phyloP scores from a whole-genome alignment of 805 yeast genomes.

The Cyberlindnera sargentensis region DNA sequence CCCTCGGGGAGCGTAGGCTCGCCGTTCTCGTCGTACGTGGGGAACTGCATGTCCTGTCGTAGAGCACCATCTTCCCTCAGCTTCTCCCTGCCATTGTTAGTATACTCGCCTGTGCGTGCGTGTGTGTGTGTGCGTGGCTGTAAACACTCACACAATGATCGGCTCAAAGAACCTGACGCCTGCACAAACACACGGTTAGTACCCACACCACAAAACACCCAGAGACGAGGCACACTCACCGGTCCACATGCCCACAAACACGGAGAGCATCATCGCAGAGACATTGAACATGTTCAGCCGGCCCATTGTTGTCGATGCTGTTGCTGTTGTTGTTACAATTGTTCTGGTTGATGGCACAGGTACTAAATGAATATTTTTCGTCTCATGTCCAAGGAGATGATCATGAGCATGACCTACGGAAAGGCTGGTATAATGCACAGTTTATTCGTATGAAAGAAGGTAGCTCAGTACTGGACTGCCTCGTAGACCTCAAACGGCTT shows the following conservation, averaged over 20 bases:
- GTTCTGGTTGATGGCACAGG: neutral
- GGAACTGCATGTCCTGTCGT: constrained; percentile 52
- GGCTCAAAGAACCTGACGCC: constrained; percentile 73
- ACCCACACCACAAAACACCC: neutral
- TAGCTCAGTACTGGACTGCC: constrained; percentile 11
- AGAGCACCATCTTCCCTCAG: constrained; percentile 59
- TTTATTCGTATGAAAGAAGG: neutral
- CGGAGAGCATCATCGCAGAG: constrained; percentile 19
- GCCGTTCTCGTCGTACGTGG: constrained; percentile 44
- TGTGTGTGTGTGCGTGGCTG: neutral
- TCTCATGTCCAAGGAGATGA: no score
- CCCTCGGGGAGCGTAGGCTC: constrained; percentile 24
- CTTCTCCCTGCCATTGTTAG: constrained; percentile 39
- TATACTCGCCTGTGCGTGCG: neutral
- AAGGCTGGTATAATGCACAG: no score
- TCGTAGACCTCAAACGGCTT: constrained; percentile 24
- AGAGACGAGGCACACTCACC: constrained; percentile 21
- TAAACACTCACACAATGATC: constrained; percentile 47
- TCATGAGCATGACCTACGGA: no score
- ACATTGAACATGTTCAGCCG: constrained; percentile 23
- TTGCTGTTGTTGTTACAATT: no score
- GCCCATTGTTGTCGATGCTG: constrained; percentile 5
- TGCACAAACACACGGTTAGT: constrained; percentile 4
- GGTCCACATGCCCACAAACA: constrained; percentile 38
- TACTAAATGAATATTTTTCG: no score